Base-by-base conservation (phyloP, 2,329 filamentous ascomycete species). In the Colletotrichum costaricense region DNA sequence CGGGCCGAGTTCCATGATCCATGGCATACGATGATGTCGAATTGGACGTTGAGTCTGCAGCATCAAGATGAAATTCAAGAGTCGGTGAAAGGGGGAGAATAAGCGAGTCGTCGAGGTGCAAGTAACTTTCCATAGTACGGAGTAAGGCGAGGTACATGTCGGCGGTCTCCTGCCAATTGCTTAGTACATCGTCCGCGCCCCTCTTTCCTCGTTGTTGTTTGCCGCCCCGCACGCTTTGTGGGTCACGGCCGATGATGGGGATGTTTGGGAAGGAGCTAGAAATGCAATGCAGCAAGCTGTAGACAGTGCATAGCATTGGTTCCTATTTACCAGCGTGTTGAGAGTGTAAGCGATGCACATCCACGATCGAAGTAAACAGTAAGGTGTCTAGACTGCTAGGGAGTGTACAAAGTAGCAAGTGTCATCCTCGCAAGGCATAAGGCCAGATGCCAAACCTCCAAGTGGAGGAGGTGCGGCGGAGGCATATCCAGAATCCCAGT, bases 71-170 rank as follows among this genome's bases (percentile, higher is more conserved):
- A 1, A 30, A 22, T 19, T 38, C 26, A 68, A 68, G 26, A 63
- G 69, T 72, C 57, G 64, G 64, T 68, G 64, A 72, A 67, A 52
- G 57, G 55, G 38, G 38, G 38, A 35, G n/a, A 12, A 28, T 24
- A 59, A 55, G 49, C 49, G 49, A 63, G 42, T 24, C 6, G 7
- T 60, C 12, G 12, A 30, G 49, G 22, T 22, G 30, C 12, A 68
- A 19, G 66, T 30, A 33, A 16, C 33, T 49, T 49, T 11, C 8
- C 42, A 49, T n/a, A 49, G 16, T 42, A 56, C 12, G 12, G 5
- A 63, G n/a, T 62, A 12, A 19, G 38, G 14, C 5, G 19, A 42
- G 38, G 38, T 42, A 42, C 38, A 42, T 42, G 14, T 42, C 38
- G 38, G 38, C 38, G 38, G 38, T 42, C 38, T 42, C 38, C 38